Percentiles rank a stretch among this genome's conserved stretches.
Evolutionary conservation across 768 basidiomycete species (phyloP).

Genomic region (Rhodotorula paludigena): DNA sequence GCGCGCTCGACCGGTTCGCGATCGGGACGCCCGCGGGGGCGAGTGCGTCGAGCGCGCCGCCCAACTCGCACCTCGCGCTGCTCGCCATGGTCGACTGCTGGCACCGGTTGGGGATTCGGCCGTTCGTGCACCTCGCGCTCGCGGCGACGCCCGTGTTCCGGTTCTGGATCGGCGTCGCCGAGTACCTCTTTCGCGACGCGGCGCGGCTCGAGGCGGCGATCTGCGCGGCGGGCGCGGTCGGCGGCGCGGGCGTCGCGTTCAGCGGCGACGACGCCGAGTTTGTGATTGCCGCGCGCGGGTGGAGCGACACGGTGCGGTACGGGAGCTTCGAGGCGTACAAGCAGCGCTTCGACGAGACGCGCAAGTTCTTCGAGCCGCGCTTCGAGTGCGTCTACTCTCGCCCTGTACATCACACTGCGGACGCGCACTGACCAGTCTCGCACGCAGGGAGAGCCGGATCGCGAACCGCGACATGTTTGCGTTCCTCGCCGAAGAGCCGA

Average conservation of each 20-base stretch:
- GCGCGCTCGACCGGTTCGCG: constrained; percentile 82
- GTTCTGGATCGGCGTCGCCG: constrained; percentile 93
- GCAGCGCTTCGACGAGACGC: constrained; percentile 70
- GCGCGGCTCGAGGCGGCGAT: constrained; percentile 64
- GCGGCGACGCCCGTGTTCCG: constrained; percentile 95
- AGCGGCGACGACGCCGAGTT: constrained; percentile 82
- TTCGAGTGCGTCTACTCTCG: constrained; percentile 55
- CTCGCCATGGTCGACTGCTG: constrained; percentile 99
- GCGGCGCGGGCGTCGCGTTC: constrained; percentile 53
- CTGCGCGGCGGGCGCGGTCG: constrained; percentile 69
- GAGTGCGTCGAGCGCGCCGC: constrained; percentile 46
- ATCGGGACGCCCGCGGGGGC: constrained; percentile 54
- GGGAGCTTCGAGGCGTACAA: constrained; percentile 85
- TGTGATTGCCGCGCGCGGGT: constrained; percentile 83
- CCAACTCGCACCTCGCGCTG: constrained; percentile 86
- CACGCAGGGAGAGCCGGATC: constrained; percentile 25
- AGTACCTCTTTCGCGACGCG: constrained; percentile 77
- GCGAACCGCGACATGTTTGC: constrained; percentile 35
- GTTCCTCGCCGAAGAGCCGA: constrained; percentile 31
- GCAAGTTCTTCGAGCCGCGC: constrained; percentile 73
- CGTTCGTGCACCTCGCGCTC: constrained; percentile 82
- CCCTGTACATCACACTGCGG: neutral
- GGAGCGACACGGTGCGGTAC: constrained; percentile 92
- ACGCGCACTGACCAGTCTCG: neutral
- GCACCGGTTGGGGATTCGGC: constrained; percentile 78